Evolutionary conservation across 352 stramenopile genomes (phyloP).

Genomic region (Pythium aquatile): DNA sequence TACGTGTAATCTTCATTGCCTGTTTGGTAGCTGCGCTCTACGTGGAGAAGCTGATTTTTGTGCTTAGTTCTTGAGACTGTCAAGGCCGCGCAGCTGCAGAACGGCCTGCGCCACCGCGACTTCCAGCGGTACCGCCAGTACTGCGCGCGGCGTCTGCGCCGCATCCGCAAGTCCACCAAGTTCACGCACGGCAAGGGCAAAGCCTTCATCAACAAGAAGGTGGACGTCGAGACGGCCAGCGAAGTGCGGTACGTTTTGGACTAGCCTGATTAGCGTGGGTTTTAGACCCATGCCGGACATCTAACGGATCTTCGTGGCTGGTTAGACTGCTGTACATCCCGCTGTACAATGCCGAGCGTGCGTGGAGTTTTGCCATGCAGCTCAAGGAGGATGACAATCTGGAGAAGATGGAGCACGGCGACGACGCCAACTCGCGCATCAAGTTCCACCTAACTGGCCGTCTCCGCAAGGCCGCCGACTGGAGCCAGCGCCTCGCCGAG

Average conservation of each 20-base stretch:
- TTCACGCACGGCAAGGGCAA: constrained; percentile 89
- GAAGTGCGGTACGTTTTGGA: constrained; percentile 44
- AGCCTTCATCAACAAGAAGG: constrained; percentile 78
- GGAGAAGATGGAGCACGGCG: constrained; percentile 82
- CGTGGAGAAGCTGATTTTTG: no score
- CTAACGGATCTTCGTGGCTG: background rate
- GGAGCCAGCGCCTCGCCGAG: constrained; percentile 77
- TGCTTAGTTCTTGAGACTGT: constrained; percentile 79
- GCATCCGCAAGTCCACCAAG: constrained; percentile 86
- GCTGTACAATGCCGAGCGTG: constrained; percentile 89
- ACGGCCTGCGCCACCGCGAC: constrained; percentile 87
- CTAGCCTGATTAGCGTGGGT: constrained; percentile 7
- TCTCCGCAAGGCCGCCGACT: constrained; percentile 86
- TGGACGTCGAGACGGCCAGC: constrained; percentile 73
- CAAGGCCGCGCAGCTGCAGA: constrained; percentile 88
- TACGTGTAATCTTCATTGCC: constrained; percentile 14
- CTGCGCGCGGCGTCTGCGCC: constrained; percentile 81
- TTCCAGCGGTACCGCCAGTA: constrained; percentile 92
- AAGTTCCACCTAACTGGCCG: constrained; percentile 88
- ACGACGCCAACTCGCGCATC: constrained; percentile 85
- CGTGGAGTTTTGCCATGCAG: constrained; percentile 91
- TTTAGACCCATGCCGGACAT: background rate
- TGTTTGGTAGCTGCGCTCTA: no score
- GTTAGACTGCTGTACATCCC: constrained; percentile 75
- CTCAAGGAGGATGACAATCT: constrained; percentile 87